Evolutionary conservation across 2,329 filamentous ascomycete species (phyloP), one percentile per base, ranked within the genome.

Genomic region (Fusarium buxicola): DNA sequence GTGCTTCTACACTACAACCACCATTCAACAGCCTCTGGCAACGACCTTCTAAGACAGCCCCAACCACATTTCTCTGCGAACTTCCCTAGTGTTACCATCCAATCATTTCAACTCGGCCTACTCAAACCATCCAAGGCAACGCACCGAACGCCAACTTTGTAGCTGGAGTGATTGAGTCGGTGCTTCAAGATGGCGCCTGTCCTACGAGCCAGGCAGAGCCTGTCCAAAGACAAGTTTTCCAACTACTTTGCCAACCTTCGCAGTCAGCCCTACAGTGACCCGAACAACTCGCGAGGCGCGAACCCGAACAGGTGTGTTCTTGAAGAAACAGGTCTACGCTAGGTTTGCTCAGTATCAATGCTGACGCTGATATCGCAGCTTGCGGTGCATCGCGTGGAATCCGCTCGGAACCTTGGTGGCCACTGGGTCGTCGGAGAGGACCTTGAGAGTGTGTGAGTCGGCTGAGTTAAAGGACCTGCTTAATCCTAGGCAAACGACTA

Each of bases 371-470:
- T 24, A 28, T 40, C 25, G 50, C 64, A 92, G 89, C 63, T 83
- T 96, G 54, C 88, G 91, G 35, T 89, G 90, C 2, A 89, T 98
- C 65, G 89, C 91, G 34, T 98, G 94, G 94, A 97, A 94, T 65
- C 92, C 94, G 0, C 82, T 92, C 0, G 93, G 94, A 30, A 90
- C 87, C 8, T 82, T 95, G 58, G 88, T 98, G 59, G 94, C 94
- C 1, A 96, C 94, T 1, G 93, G 92, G 4, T 85, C 89, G 7
- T 80, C 83, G 21, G 89, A 92, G 71, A 86, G 85, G 66, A 90
- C 85, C 8, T 77, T 94, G 50, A 87, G 91, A 69, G 89, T 94
- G 43, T 94, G 91, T 87, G 73, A 72, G 84, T 62, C 40, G n/a
- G 25, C 16, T 28, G 13, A 46, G 8, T 25, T 27, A 2, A 39